phyloP scores from a whole-genome alignment of 495 filamentous ascomycete species.

The Annulohypoxylon maeteangense region DNA sequence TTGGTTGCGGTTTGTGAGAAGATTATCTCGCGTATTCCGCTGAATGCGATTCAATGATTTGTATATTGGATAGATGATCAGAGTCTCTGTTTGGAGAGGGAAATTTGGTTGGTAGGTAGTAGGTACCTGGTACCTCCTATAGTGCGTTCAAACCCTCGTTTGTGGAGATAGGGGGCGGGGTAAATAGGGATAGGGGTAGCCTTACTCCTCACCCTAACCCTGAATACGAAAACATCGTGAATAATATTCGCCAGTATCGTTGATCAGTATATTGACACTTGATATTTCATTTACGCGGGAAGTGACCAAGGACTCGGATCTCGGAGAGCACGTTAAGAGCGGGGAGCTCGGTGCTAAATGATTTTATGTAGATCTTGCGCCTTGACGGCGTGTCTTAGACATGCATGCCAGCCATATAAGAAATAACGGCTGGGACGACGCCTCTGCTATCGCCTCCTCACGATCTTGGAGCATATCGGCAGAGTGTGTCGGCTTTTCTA shows the following conservation, averaged over 20 bases:
- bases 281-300: slow-evolving; percentile 38
- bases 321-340: slow-evolving; percentile 49
- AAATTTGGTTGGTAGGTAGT: too few species aligned
- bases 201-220: too few species aligned
- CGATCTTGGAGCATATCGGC: too few species aligned
- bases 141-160: too few species aligned
- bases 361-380: slow-evolving; percentile 35
- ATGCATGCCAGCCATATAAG: slow-evolving; percentile 48
- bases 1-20: background rate
- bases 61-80: background rate
- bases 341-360: slow-evolving; percentile 46
- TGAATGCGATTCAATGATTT: background rate
- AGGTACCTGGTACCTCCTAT: too few species aligned
- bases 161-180: too few species aligned
- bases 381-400: slow-evolving; percentile 58
- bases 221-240: too few species aligned
- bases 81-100: too few species aligned
- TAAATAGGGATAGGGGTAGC: too few species aligned
- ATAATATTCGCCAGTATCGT: slow-evolving; percentile 56
- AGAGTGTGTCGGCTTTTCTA: background rate
- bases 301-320: slow-evolving; percentile 44
- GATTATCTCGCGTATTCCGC: background rate
- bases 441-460: slow-evolving; percentile 39
- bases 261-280: slow-evolving; percentile 59
- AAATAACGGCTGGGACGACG: slow-evolving; percentile 47